Evolutionary conservation across 2,329 filamentous ascomycete genomes (phyloP).

Genomic region (Eurotiales sp.): DNA sequence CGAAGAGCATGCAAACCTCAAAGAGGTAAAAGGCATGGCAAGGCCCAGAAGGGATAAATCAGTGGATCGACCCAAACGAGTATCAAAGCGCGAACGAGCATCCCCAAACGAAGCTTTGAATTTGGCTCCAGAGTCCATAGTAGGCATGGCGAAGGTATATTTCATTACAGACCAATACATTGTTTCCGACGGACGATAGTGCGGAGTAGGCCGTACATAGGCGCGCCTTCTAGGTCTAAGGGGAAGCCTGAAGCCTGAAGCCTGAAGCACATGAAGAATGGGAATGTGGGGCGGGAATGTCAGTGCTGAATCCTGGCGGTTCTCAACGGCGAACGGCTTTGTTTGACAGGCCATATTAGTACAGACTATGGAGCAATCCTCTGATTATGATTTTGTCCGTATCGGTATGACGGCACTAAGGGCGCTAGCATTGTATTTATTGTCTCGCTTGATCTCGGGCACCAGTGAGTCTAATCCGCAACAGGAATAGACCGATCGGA

Average conservation of each 20-base stretch:
- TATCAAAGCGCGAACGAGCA: constrained; percentile 1
- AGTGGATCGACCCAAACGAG: constrained; percentile 5
- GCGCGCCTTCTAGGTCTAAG: too few relatives aligned
- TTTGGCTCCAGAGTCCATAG: too few relatives aligned
- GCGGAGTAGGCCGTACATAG: too few relatives aligned
- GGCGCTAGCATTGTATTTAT: too few relatives aligned
- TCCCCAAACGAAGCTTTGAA: too few relatives aligned
- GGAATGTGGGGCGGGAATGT: neutral
- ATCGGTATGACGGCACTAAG: neutral
- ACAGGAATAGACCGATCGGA: neutral
- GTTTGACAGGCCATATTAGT: neutral
- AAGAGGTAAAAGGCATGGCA: neutral
- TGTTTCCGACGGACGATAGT: neutral
- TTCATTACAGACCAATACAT: neutral
- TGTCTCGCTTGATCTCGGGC: constrained; percentile 11
- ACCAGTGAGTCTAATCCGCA: neutral
- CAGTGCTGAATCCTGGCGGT: constrained; percentile 5
- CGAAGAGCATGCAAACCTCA: too few relatives aligned
- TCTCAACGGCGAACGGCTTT: constrained; percentile 9
- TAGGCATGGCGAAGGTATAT: too few relatives aligned
- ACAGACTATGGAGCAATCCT: too few relatives aligned
- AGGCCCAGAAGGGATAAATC: constrained; percentile 3
- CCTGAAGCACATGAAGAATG: too few relatives aligned
- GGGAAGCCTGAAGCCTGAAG: too few relatives aligned
- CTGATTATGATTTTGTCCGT: neutral